A percentile compares a stretch with the other conserved stretches of the same genome.
Conservation (phyloP, 2,329 filamentous ascomycete species). For the Penicillium digitatum region DNA sequence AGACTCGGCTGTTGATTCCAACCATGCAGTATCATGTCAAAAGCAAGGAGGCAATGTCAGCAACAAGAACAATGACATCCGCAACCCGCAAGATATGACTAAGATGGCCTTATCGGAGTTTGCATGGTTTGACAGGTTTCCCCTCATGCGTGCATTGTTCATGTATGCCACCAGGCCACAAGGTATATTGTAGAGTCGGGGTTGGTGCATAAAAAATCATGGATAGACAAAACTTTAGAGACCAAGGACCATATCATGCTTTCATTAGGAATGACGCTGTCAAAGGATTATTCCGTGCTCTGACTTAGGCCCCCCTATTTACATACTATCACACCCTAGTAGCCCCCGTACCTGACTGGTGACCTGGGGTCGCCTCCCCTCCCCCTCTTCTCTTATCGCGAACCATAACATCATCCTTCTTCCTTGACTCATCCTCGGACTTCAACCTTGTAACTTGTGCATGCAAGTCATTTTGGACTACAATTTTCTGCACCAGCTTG, state of each 20-base stretch:
- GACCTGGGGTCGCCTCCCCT: conserved; percentile 10
- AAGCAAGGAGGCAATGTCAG: not conserved
- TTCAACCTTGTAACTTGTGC: not conserved
- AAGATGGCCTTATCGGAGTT: conserved; percentile 5
- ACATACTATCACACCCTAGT: conserved; percentile 9
- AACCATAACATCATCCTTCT: conserved; percentile 10
- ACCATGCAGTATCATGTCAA: not conserved
- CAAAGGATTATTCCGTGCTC: conserved; percentile 8
- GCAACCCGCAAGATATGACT: not conserved
- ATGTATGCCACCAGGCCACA: conserved; percentile 1
- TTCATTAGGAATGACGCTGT: not conserved
- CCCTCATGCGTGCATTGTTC: conserved; percentile 3
- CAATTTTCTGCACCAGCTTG: conserved; percentile 5
- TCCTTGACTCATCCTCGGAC: conserved; percentile 8
- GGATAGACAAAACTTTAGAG: not conserved
- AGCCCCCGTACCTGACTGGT: conserved; percentile 12
- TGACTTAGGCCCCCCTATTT: conserved; percentile 21
- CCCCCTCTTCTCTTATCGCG: conserved; percentile 19
- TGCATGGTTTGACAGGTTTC: conserved; percentile 5
- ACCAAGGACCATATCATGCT: not conserved
- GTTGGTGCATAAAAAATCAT: conserved; percentile 2
- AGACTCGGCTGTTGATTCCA: not conserved
- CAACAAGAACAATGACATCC: not conserved
- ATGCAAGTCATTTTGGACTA: conserved; percentile 8
- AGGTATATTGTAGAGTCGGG: conserved; percentile 3